Conservation (phyloP, 1,139 yeast genomes). For the Yamadazyma siamensis region DNA sequence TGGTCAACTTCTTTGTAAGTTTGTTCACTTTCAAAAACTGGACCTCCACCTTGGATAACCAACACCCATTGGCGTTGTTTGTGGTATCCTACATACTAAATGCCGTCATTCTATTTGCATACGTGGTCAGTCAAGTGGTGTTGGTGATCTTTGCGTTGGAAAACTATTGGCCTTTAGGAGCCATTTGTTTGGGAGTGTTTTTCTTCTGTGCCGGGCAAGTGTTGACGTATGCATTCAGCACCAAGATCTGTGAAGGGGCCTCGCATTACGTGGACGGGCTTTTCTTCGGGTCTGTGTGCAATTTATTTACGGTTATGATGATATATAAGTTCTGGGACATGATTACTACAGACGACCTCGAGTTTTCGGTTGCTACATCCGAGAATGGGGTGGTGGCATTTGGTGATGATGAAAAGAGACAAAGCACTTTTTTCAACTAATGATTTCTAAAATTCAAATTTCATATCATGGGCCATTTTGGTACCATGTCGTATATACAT, state of each 20-base stretch:
- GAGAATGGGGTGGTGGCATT: slow-evolving; percentile 39
- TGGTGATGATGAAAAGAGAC: slow-evolving; percentile 35
- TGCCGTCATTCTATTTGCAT: slow-evolving; percentile 59
- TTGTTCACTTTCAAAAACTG: slow-evolving; percentile 72
- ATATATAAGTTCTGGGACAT: slow-evolving; percentile 94
- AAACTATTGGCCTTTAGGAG: slow-evolving; percentile 87
- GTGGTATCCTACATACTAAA: slow-evolving; percentile 68
- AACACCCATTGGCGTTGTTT: slow-evolving; percentile 63
- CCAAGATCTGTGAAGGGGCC: slow-evolving; percentile 62
- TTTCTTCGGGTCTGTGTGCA: slow-evolving; percentile 78
- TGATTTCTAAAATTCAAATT: not conserved
- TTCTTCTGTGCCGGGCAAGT: slow-evolving; percentile 84
- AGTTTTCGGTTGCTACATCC: slow-evolving; percentile 68
- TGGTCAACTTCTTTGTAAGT: slow-evolving; percentile 63
- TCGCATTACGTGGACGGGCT: slow-evolving; percentile 89
- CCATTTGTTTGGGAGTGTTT: slow-evolving; percentile 61
- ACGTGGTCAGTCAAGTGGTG: slow-evolving; percentile 66
- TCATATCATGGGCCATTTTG: not conserved
- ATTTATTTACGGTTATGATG: slow-evolving; percentile 87
- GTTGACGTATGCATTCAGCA: slow-evolving; percentile 64
- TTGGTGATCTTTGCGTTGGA: slow-evolving; percentile 66
- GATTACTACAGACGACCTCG: slow-evolving; percentile 93
- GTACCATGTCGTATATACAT: not conserved
- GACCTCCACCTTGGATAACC: slow-evolving; percentile 40
- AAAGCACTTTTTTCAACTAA: slow-evolving; percentile 24